A percentile compares a stretch with the other conserved stretches of the same genome.
These are phyloP conservation scores for Candida xyloterini DNA, from an alignment of 805 yeast genomes.

Conservation along the genomic window DNA sequence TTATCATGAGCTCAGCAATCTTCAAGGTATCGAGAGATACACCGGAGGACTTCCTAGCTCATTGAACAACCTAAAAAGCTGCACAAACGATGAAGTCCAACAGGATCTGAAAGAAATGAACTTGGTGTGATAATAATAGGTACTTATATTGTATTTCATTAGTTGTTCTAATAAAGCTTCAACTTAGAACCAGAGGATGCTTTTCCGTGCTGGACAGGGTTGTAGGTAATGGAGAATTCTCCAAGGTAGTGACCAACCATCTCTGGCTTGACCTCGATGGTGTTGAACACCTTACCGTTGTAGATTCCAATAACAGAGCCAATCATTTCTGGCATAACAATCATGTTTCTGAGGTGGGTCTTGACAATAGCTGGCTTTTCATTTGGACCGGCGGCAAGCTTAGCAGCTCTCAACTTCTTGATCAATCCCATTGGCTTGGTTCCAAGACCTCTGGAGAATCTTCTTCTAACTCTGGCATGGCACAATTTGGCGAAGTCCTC, in stretches of 20 bases:
- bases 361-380: slow-evolving; percentile 98
- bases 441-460: slow-evolving; percentile 97
- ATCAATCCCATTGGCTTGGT: slow-evolving; percentile 93
- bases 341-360: slow-evolving; percentile 99
- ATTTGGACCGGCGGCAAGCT: slow-evolving; percentile 80
- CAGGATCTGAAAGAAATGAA: slow-evolving; percentile 59
- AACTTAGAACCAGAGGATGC: slow-evolving; percentile 37
- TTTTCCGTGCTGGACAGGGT: slow-evolving; percentile 98
- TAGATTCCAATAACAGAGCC: slow-evolving; percentile 98
- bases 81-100: slow-evolving; percentile 67
- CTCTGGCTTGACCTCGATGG: slow-evolving; percentile 98
- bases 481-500: slow-evolving; percentile 97
- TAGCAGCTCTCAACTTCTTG: slow-evolving; percentile 97
- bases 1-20: slow-evolving; percentile 65
- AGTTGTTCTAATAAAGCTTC: slow-evolving; percentile 33
- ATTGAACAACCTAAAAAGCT: slow-evolving; percentile 58
- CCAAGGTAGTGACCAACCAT: slow-evolving; percentile 99
- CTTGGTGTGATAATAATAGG: slow-evolving; percentile 42
- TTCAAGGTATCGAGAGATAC: slow-evolving; percentile 63
- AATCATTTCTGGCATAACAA: slow-evolving; percentile 99
- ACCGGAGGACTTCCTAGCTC: slow-evolving; percentile 78
- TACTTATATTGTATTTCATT: slow-evolving; percentile 13
- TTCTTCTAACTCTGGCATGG: slow-evolving; percentile 99
- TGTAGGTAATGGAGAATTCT: slow-evolving; percentile 99
- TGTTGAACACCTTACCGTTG: slow-evolving; percentile 99